These are phyloP conservation scores for Diaporthe eres DNA, from an alignment of 2,329 filamentous ascomycete genomes.

Conservation along the genomic window DNA sequence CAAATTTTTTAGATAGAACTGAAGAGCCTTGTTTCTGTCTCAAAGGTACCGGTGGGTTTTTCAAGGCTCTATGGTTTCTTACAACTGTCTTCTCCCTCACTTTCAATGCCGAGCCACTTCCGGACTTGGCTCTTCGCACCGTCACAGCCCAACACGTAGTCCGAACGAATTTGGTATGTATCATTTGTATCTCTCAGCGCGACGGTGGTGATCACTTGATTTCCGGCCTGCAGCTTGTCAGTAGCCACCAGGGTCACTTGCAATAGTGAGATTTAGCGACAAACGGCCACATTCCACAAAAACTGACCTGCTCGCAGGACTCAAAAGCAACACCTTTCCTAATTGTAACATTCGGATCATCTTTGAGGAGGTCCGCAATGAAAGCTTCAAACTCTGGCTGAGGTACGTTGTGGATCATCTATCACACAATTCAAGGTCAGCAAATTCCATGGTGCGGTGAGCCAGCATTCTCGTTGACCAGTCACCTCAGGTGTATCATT, in stretches of 20 bases:
- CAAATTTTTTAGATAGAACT: background rate
- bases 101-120: conserved; percentile 51
- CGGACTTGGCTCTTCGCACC: conserved; percentile 53
- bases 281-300: too few species aligned
- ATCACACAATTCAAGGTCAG: background rate
- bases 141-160: conserved; percentile 54
- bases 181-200: conserved; percentile 48
- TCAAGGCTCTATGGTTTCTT: conserved; percentile 38
- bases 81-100: conserved; percentile 60
- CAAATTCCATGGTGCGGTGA: background rate
- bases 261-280: too few species aligned
- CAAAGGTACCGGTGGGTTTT: too few species aligned
- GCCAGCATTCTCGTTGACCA: too few species aligned
- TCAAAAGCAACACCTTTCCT: conserved; percentile 53
- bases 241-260: fast-evolving
- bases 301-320: conserved; percentile 51
- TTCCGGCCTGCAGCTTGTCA: conserved; percentile 42
- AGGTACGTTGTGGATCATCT: conserved; percentile 60
- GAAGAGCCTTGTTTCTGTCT: background rate
- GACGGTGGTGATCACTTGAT: conserved; percentile 48
- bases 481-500: conserved; percentile 52
- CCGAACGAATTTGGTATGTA: conserved; percentile 49
- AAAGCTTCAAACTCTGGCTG: conserved; percentile 57
- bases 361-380: conserved; percentile 47
- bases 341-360: conserved; percentile 49